phyloP scores from a whole-genome alignment of 768 basidiomycete species.

The Tulasnella sp. region DNA sequence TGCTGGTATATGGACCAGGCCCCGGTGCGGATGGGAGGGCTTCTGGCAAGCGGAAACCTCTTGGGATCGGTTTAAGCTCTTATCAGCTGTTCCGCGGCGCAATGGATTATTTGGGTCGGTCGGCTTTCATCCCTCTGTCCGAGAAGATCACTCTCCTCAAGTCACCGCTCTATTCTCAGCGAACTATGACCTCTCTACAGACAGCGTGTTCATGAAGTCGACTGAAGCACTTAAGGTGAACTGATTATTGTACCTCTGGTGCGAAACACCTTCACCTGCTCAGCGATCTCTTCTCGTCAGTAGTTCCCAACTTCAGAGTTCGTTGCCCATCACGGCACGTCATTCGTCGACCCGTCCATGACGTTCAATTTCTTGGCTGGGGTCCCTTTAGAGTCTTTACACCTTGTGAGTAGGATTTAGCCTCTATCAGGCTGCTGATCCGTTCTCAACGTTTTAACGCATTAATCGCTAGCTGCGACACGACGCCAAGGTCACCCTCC shows the following conservation, averaged over 20 bases:
- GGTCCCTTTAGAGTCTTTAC: conserved; percentile 66
- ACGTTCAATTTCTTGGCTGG: conserved; percentile 65
- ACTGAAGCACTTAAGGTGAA: conserved; percentile 45
- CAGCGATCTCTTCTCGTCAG: neutral
- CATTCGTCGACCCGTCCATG: conserved; percentile 68
- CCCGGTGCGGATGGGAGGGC: conserved; percentile 22
- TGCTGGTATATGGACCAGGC: conserved; percentile 42
- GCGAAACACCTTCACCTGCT: neutral
- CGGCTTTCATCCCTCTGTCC: too few relatives aligned
- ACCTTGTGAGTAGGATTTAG: conserved; percentile 47
- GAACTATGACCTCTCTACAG: conserved; percentile 52
- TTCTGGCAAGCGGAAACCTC: conserved; percentile 36
- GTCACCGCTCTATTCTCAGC: conserved; percentile 34
- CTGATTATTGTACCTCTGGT: neutral
- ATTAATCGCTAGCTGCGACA: conserved; percentile 55
- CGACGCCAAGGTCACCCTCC: conserved; percentile 67
- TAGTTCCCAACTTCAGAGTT: conserved; percentile 12
- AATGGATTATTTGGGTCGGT: conserved; percentile 71
- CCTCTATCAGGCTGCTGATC: too few relatives aligned
- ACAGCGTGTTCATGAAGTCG: conserved; percentile 48
- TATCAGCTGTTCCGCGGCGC: conserved; percentile 85
- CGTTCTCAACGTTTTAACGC: too few relatives aligned
- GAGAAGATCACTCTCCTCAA: too few relatives aligned
- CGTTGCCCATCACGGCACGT: neutral
- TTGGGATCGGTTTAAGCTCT: conserved; percentile 76